A percentile compares a stretch with the other conserved stretches of the same genome.
Conservation (phyloP, 148 eudicot species). For the Limonium bicolor region DNA sequence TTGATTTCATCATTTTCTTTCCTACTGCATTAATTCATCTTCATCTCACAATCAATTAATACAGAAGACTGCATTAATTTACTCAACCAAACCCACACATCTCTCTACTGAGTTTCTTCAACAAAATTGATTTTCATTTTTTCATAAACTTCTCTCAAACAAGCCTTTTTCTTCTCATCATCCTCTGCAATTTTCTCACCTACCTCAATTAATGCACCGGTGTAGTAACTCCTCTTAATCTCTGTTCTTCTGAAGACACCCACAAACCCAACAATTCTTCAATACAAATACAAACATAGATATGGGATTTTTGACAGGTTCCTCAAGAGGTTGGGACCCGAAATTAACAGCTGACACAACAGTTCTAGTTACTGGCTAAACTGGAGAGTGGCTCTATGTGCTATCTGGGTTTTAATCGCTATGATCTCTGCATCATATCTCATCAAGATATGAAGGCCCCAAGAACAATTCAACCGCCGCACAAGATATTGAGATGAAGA, state of each 20-base stretch:
- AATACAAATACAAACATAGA: too few species aligned
- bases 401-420: conserved; percentile 31
- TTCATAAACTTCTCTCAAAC: conserved; percentile 6
- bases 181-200: background rate
- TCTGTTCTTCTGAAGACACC: too few species aligned
- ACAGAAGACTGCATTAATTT: too few species aligned
- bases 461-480: too few species aligned
- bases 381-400: conserved; percentile 66
- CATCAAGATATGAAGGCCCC: conserved; percentile 41
- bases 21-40: too few species aligned
- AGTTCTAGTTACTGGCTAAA: conserved; percentile 68
- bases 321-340: conserved; percentile 49
- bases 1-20: too few species aligned
- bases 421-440: conserved; percentile 36
- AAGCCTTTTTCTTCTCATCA: background rate
- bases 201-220: too few species aligned
- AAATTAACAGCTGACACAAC: conserved; percentile 30
- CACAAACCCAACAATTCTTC: background rate
- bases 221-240: too few species aligned
- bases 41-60: too few species aligned
- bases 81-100: too few species aligned
- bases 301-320: conserved; percentile 48
- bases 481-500: too few species aligned
- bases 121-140: conserved; percentile 13
- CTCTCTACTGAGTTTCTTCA: too few species aligned